Base-by-base conservation (phyloP, 2,329 filamentous ascomycete species). In the Blastomyces percursus region DNA sequence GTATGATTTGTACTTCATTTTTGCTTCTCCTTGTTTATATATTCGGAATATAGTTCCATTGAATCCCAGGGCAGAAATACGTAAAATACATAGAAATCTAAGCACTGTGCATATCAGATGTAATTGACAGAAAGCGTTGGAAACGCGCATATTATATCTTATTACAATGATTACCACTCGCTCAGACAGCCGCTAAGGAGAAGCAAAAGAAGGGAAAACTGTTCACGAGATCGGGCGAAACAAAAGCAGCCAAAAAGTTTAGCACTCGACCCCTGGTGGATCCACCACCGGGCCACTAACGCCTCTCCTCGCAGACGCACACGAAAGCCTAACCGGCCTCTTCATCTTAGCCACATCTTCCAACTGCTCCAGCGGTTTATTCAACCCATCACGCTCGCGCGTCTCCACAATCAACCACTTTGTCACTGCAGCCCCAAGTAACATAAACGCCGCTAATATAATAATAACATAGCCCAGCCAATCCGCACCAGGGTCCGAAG, bases 401-500 rank as follows among this genome's bases (percentile, higher is more conserved):
- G 87, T 91, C 76, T 91, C 89, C 0, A 88, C 88, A 27, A 92
- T 85, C n/a, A 93, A 76, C 3, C 91, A 77, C 1, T 86, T 86
- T 2, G 84, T 84, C 56, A 90, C 74, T 56, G 84, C 82, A 50
- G 21, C 46, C 44, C 90, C 90, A 60, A 82, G 81, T 6, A 92
- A 79, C 89, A 91, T 92, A 78, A 93, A 91, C 11, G 90, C 79
- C 0, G 88, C 87, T 73, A 90, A 91, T 46, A 91, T 87, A 72
- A 90, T 81, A 78, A 93, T 86, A 46, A 92, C 82, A 62, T 87
- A 85, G 72, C 89, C 82, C 61, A 92, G 80, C 82, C 86, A 88
- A 14, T 50, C 46, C 11, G 46, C 21, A 50, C 46, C 1, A 87
- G 88, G 1, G 74, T 79, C 0, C 81, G 81, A 24, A 83, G 19